These are phyloP conservation scores for Pelargonium australe DNA, from an alignment of 441 rosid genomes.

Conservation along the genomic window DNA sequence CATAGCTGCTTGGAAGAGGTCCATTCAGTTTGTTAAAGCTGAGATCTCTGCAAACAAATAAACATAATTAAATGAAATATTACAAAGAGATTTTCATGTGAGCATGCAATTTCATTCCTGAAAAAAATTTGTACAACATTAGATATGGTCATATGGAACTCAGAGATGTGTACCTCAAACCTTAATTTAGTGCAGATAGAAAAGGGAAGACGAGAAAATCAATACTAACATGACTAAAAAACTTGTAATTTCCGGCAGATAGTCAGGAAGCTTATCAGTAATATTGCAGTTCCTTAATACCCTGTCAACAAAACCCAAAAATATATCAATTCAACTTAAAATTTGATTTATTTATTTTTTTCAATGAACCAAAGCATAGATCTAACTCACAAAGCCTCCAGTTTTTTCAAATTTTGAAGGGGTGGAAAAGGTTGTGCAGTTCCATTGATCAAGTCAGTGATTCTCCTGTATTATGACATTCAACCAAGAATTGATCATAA, in stretches of 20 bases:
- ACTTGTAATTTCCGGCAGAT: conserved; percentile 22
- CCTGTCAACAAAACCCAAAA: conserved; percentile 22
- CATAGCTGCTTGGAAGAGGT: conserved; percentile 31
- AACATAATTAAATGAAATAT: neutral
- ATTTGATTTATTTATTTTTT: too few species aligned
- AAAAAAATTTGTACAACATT: neutral
- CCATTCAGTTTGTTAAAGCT: conserved; percentile 62
- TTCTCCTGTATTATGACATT: conserved; percentile 36
- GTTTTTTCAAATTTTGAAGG: conserved; percentile 21
- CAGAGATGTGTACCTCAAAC: too few species aligned
- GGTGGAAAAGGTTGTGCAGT: conserved; percentile 36
- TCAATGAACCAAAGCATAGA: too few species aligned
- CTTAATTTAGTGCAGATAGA: too few species aligned
- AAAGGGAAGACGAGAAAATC: neutral
- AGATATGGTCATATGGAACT: too few species aligned
- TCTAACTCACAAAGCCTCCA: conserved; percentile 38
- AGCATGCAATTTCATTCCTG: neutral
- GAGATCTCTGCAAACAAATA: conserved; percentile 43
- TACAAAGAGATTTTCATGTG: neutral
- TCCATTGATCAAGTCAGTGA: conserved; percentile 44
- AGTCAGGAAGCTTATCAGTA: conserved; percentile 34
- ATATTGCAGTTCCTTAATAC: conserved; percentile 54
- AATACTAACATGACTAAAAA: conserved; percentile 40
- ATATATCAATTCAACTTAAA: too few species aligned
- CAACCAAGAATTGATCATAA: neutral